phyloP scores from a whole-genome alignment of 2,329 filamentous ascomycete genomes.

The Tolypocladium sp. region DNA sequence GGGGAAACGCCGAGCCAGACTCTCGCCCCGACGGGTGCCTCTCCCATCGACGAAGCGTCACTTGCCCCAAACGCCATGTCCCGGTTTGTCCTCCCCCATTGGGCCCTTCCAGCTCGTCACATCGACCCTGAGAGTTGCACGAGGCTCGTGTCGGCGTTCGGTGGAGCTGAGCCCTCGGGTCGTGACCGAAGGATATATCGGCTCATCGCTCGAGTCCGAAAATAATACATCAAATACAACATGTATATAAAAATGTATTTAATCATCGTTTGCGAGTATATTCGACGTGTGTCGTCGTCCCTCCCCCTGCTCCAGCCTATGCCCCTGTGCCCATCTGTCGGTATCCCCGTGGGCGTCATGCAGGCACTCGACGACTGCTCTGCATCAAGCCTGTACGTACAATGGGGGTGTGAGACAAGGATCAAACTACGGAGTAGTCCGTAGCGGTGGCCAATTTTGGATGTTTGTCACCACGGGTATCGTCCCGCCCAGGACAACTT shows the following conservation, averaged over 20 bases:
- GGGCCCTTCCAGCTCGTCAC: not conserved
- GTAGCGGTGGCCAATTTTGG: not conserved
- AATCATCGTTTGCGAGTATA: not conserved
- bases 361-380: not conserved
- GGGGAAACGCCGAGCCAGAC: not conserved
- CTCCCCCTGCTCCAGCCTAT: not conserved
- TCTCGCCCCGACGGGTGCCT: not conserved
- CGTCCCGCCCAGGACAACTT: not conserved
- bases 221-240: not conserved
- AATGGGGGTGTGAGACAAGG: not conserved
- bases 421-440: not conserved
- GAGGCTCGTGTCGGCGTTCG: not conserved
- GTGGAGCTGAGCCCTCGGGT: not conserved
- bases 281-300: not conserved
- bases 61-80: not conserved
- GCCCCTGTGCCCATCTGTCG: not conserved
- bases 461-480: not conserved
- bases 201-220: no score
- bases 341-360: not conserved
- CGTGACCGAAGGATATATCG: not conserved
- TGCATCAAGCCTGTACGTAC: not conserved
- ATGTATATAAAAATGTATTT: not conserved
- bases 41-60: not conserved
- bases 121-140: not conserved
- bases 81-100: not conserved